Evolutionary conservation across 345 rosid species (phyloP), one percentile per base, ranked within the genome.

Genomic region (Excoecaria agallocha): DNA sequence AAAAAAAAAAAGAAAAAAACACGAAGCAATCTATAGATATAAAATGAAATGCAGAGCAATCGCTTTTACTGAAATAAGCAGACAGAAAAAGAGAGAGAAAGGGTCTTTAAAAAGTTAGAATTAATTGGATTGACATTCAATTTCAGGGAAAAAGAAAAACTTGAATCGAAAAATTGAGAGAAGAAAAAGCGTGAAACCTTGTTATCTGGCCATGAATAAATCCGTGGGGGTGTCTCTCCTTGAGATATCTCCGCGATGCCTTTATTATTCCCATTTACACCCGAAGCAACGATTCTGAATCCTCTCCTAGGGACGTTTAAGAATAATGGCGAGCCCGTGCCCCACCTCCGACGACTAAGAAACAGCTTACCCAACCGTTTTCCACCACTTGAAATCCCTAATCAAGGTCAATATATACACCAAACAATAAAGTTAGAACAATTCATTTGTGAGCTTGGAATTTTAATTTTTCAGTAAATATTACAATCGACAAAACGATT

Each of bases 201-300:
- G 35, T 66, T 83, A 73, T 83, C 79, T 17, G 88, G 88, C 94
- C 94, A 90, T 4, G 78, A 35, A 75, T 83, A 88, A 19, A 68
- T 49, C 57, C 74, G 77, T 0, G 81, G 79, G 0, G 67, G 59
- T 15, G 74, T 75, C 50, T 80, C 77, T 16, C 51, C 45, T 45
- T 78, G 72, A 41, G 87, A 74, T 16, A 68, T 38, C 58, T 82
- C 84, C 0, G 77, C 59, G 0, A 50, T 68, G 66, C 78, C 87
- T 39, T 68, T 75, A n/a, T 37, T 78, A 22, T 59, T 66, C 54
- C 77, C 74, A 5, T 58, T 16, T 25, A 82, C 78, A 25, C 62
- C 68, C 0, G 84, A 71, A 78, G 82, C 81, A 69, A 69, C 73
- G 49, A 68, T 70, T 8, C 78, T 68, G 43, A 64, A 52, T 20